Base-by-base conservation (phyloP, 1,284 basidiomycete species). In the Leccinum fuscescens region DNA sequence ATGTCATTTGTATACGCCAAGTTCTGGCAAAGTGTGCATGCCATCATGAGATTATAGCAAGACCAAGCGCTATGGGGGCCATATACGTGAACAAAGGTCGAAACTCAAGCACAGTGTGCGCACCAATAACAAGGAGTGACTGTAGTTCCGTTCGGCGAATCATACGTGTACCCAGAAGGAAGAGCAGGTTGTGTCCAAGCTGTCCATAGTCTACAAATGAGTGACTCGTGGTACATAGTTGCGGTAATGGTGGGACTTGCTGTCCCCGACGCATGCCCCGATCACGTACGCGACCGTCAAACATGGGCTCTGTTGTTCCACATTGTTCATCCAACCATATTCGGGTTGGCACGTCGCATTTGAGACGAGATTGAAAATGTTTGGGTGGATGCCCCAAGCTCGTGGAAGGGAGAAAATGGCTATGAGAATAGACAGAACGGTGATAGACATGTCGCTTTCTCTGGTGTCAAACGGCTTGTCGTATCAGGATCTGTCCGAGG, bases 11-110 rank as follows among this genome's bases (percentile, higher is more conserved):
- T 52, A 55, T 57, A 57, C 3, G 57, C 17, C 9, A 48, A 14
- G 15, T 53, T 42, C 56, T 71, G 70, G 33, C 70, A 71, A 39
- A 72, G 20, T 20, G 72, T 72, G 15, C 69, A 71, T 8, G 59
- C 69, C 69, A 71, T 71, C 69, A 71, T 63, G 31, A 71, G 66
- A 33, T 71, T 71, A 51, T 71, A 71, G 39, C 69, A 74, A 49
- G 72, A 74, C 72, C 69, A 72, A 6, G 69, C 74, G 22, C 69
- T 71, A n/a, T 29, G 14, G 37, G 22, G 1, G 33, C 12, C 20
- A 49, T 55, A 46, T 2, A 4, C 42, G 20, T 61, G 42, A 59
- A 42, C n/a, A 20, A 39, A 20, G 2, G 57, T 49, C 17, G 22
- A 24, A 22, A 50, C 9, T 24, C 17, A 8, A 49, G n/a, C 20